These are phyloP conservation scores for Perkinsus olseni DNA, from an alignment of 169 alveolate genomes.

Conservation along the genomic window DNA sequence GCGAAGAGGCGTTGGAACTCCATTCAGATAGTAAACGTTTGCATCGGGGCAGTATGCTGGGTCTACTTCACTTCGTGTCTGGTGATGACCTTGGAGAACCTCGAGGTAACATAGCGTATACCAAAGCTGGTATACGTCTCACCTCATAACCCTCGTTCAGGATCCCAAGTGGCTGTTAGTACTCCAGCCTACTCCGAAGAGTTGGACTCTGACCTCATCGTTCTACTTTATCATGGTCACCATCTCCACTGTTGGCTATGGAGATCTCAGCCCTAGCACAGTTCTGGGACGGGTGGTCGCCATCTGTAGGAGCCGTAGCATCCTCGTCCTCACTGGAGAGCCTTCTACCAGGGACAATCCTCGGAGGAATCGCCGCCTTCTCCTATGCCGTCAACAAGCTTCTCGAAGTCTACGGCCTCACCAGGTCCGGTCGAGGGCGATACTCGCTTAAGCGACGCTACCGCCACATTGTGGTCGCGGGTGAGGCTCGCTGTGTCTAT, in stretches of 20 bases:
- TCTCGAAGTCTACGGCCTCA: not conserved
- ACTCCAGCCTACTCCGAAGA: not conserved
- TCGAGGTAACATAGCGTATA: not conserved
- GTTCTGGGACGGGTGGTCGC: not conserved
- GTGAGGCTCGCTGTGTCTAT: not conserved
- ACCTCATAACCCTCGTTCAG: not conserved
- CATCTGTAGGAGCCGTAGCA: not conserved
- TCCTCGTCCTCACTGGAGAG: not conserved
- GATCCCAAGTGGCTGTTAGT: not conserved
- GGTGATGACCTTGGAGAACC: not conserved
- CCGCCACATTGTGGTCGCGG: not conserved
- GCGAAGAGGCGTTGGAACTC: too few relatives aligned
- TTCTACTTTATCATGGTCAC: constrained; percentile 30
- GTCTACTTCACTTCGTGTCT: not conserved
- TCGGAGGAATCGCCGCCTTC: constrained; percentile 1
- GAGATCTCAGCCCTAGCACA: constrained; percentile 25
- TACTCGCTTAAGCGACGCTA: not conserved
- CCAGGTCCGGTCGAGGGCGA: not conserved
- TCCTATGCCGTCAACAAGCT: not conserved
- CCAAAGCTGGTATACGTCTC: not conserved
- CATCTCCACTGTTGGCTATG: constrained; percentile 36
- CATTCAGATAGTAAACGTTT: not conserved
- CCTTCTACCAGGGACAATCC: not conserved
- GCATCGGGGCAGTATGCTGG: not conserved
- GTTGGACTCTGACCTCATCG: not conserved